Base-by-base conservation (phyloP, 208 protist species). In the Crithidia sp. region DNA sequence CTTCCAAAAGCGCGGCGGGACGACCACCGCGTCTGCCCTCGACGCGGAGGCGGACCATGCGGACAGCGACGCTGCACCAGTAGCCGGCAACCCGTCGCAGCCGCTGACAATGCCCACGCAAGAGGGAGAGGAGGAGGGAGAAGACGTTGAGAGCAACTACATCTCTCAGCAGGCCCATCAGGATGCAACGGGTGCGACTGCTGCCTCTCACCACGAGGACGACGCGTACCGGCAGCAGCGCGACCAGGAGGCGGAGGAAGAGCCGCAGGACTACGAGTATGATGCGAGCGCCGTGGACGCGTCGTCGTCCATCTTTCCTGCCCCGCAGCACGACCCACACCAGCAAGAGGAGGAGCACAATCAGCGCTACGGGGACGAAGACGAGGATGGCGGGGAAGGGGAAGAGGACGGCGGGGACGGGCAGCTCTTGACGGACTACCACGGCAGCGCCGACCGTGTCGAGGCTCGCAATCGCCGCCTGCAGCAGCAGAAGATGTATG, bases 381-480 rank as follows among this genome's bases (percentile, higher is more conserved):
- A 56, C 36, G 47, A 39, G 37, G 62, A 49, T 13, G 52, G 49
- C 0, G 67, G 61, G 4, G 71, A 74, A 4, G 65, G 71, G 0
- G 62, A 71, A 13, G 78, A 53, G 5, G 67, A 75, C 36, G 55
- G 61, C 58, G 65, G 43, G 6, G 54, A 70, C 3, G 52, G 10
- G 41, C 65, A 59, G 43, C 37, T 70, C 53, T 74, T 79, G 37
- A 70, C 74, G 5, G 74, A 79, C 67, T 79, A 79, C 74, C 74
- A 70, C 53, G 74, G 74, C 53, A 45, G 59, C 45, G 40, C 70
- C 13, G 67, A 79, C 52, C 66, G 61, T 28, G 67, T 53, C 16
- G 74, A 72, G 67, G 66, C 59, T 2, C 68, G 49, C 57, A 28
- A 54, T 40, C 74, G 67, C 6, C 68, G 63, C 7, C 44, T 67